Evolutionary conservation across 495 filamentous ascomycete genomes (phyloP), one percentile per base, ranked within the genome.

Genomic region (Astrothelium subdiscretum): DNA sequence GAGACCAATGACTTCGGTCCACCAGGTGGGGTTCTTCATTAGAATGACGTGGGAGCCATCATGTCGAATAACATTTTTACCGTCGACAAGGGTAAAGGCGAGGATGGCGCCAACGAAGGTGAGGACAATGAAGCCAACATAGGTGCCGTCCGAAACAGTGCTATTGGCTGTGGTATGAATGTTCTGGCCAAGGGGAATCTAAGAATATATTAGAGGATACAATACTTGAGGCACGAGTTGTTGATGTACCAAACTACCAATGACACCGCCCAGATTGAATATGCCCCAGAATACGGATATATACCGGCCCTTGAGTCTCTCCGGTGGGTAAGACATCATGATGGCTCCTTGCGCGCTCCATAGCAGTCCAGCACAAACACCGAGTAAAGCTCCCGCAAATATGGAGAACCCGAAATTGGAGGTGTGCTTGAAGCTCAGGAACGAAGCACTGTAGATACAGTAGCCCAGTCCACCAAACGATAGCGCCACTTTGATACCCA

Each of bases 281-380:
- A 97, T 96, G 60, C 89, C 83, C 92, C 92, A 97, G 74, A 97
- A 96, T 72, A 85, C 82, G 43, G 88, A 87, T 69, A 96, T 96
- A 70, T 88, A 97, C 48, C 87, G 83, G 43, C 92, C 92, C 77
- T 97, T 97, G 57, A 84, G 78, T 20, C 81, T 74, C 70, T 96
- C 92, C 48, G 80, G 77, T 0, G 92, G 92, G 72, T 97, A 96
- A 61, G 87, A 85, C 86, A 96, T 92, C 92, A 97, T 96, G 70
- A 97, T 88, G 26, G 90, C 88, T 62, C 92, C 92, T 75, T 97
- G 92, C 0, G 90, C 92, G 62, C 86, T 89, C 92, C 91, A 97
- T 32, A 96, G 78, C 40, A 96, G 73, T 69, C 89, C 91, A 31
- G 89, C 91, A 74, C 90, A 96, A 57, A 89, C 75, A 77, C 83